Percentiles rank a stretch among this genome's conserved stretches.
Conservation (phyloP, 306 rosid genomes). For the Dalbergia cultrata region DNA sequence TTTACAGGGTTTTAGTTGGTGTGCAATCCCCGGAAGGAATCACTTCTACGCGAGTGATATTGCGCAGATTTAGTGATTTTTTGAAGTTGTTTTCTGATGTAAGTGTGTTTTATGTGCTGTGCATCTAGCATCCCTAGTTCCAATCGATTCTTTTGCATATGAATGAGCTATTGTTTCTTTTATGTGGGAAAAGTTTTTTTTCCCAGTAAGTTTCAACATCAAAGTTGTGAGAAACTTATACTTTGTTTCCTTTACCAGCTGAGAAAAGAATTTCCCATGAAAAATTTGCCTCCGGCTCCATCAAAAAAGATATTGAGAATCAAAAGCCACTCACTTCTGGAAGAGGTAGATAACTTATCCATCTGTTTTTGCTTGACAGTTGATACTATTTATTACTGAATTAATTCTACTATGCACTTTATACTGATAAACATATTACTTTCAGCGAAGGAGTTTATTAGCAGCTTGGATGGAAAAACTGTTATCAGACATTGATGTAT, state of each 20-base stretch:
- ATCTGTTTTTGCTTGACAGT: slow-evolving; percentile 34
- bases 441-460: slow-evolving; percentile 81
- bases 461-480: slow-evolving; percentile 89
- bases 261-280: slow-evolving; percentile 69
- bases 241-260: slow-evolving; percentile 60
- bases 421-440: slow-evolving; percentile 51
- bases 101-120: slow-evolving; percentile 39
- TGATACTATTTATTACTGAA: slow-evolving; percentile 3
- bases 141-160: background rate
- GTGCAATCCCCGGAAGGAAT: slow-evolving; percentile 86
- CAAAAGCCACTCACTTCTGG: slow-evolving; percentile 65
- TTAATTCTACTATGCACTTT: slow-evolving; percentile 7
- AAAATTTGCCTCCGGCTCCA: slow-evolving; percentile 80
- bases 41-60: slow-evolving; percentile 66
- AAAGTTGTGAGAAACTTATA: slow-evolving; percentile 16
- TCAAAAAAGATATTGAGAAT: slow-evolving; percentile 72
- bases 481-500: slow-evolving; percentile 81
- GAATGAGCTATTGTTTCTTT: background rate
- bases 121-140: too few relatives aligned
- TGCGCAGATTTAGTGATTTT: slow-evolving; percentile 87
- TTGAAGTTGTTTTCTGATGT: slow-evolving; percentile 75
- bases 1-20: slow-evolving; percentile 88
- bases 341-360: slow-evolving; percentile 65
- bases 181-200: background rate
- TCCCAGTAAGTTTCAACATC: background rate